Percentiles rank a stretch among this genome's conserved stretches.
Conservation (phyloP, 495 filamentous ascomycete genomes). For the Tuber umbilicatum region DNA sequence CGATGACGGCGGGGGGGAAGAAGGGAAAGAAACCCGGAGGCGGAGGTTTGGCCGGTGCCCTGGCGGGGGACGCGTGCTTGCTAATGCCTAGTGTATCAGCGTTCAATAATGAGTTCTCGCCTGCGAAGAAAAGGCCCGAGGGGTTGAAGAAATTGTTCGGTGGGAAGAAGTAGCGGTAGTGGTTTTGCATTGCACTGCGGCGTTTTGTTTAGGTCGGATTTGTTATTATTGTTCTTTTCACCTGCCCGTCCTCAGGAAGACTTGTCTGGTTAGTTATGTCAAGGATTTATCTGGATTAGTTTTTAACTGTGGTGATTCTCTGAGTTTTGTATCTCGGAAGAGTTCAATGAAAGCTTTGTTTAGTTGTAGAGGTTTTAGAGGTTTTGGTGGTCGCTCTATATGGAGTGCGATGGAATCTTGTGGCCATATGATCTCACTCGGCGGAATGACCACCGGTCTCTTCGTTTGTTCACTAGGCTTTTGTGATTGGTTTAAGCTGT, state of each 20-base stretch:
- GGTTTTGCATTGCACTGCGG: not conserved
- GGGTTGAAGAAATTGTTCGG: constrained; percentile 25
- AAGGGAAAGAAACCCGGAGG: constrained; percentile 5
- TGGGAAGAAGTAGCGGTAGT: constrained; percentile 14
- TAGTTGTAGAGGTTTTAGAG: not conserved
- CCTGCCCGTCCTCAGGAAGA: not conserved
- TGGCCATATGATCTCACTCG: not conserved
- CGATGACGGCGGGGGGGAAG: not conserved
- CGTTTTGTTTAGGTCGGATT: not conserved
- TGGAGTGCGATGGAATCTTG: not conserved
- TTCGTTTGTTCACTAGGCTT: not conserved
- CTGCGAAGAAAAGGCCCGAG: constrained; percentile 35
- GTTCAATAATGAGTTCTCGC: constrained; percentile 34
- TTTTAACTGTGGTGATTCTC: not conserved
- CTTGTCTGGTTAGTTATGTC: not conserved
- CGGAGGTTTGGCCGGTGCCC: constrained; percentile 14
- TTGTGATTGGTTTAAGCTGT: not conserved
- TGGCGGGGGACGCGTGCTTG: constrained; percentile 43
- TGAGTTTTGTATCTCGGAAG: not conserved
- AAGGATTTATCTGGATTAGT: not conserved
- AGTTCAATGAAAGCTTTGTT: not conserved
- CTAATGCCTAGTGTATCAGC: constrained; percentile 17
- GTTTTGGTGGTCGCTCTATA: not conserved
- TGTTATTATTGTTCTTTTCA: not conserved
- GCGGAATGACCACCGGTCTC: not conserved